These are phyloP conservation scores for Suzukiozyma palmioleophila DNA, from an alignment of 1,139 yeast species.

Conservation along the genomic window DNA sequence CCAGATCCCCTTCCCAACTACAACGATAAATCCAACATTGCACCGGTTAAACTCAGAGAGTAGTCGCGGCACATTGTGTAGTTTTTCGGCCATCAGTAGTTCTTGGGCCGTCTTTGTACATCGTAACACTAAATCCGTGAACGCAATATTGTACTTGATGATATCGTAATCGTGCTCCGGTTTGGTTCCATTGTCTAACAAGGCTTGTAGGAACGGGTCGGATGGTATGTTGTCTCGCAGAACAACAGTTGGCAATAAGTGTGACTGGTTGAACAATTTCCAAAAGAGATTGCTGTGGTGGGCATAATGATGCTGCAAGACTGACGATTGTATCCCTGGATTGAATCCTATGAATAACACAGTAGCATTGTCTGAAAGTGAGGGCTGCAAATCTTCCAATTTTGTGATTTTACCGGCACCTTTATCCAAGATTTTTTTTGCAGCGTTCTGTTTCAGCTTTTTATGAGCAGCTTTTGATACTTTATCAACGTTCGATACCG, in stretches of 20 bases:
- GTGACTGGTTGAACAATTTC: constrained; percentile 57
- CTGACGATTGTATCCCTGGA: constrained; percentile 66
- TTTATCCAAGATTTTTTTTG: too few relatives aligned
- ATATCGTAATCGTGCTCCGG: constrained; percentile 45
- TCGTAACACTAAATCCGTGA: constrained; percentile 65
- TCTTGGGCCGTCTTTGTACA: constrained; percentile 62
- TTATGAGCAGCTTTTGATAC: too few relatives aligned
- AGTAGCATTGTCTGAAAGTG: constrained; percentile 24
- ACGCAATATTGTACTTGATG: constrained; percentile 51
- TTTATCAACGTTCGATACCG: too few relatives aligned
- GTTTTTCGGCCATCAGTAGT: constrained; percentile 49
- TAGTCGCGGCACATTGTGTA: constrained; percentile 51
- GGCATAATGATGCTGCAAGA: constrained; percentile 68
- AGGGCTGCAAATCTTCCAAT: constrained; percentile 30
- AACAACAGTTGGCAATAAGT: constrained; percentile 30
- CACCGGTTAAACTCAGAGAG: constrained; percentile 38
- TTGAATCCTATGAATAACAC: constrained; percentile 70
- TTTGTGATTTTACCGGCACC: background rate
- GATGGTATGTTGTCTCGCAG: constrained; percentile 4
- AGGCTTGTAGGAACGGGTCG: constrained; percentile 3
- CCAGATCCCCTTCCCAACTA: constrained; percentile 82
- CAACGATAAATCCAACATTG: constrained; percentile 43
- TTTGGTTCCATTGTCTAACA: constrained; percentile 35
- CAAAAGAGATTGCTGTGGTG: constrained; percentile 69
- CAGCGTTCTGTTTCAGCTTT: too few relatives aligned